Evolutionary conservation across 169 alveolate genomes (phyloP).

Genomic region (Plasmodium reichenowi): DNA sequence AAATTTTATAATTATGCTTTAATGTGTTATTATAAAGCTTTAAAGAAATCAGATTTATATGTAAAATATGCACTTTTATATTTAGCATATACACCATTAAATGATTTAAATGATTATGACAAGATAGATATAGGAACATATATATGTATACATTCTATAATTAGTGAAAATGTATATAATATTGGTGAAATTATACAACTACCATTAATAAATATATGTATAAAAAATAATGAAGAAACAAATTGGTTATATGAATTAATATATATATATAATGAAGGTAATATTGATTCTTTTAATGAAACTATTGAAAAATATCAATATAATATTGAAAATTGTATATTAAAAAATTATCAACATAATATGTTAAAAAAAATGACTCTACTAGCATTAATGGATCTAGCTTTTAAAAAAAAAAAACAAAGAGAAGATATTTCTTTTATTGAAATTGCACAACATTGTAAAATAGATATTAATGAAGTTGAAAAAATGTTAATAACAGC

Average conservation of each 20-base stretch:
- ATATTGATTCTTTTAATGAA: constrained; percentile 36
- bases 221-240: constrained; percentile 44
- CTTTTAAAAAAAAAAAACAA: constrained; percentile 84
- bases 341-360: constrained; percentile 77
- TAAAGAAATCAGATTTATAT: constrained; percentile 54
- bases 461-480: constrained; percentile 78
- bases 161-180: constrained; percentile 73
- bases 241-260: constrained; percentile 60
- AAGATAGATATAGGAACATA: constrained; percentile 49
- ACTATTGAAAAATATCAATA: constrained; percentile 17
- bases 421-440: constrained; percentile 81
- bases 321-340: constrained; percentile 43
- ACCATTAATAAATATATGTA: constrained; percentile 46
- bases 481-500: constrained; percentile 86
- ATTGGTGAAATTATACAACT: constrained; percentile 70
- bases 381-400: constrained; percentile 85
- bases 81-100: constrained; percentile 72
- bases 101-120: constrained; percentile 62
- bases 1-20: constrained; percentile 68
- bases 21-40: constrained; percentile 65
- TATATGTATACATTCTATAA: constrained; percentile 66
- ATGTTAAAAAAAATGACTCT: constrained; percentile 81
- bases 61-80: constrained; percentile 64
- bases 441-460: constrained; percentile 85
- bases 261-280: constrained; percentile 61